Conservation (phyloP, 192 early-diverging fungal species). For the Coemansia sp. region DNA sequence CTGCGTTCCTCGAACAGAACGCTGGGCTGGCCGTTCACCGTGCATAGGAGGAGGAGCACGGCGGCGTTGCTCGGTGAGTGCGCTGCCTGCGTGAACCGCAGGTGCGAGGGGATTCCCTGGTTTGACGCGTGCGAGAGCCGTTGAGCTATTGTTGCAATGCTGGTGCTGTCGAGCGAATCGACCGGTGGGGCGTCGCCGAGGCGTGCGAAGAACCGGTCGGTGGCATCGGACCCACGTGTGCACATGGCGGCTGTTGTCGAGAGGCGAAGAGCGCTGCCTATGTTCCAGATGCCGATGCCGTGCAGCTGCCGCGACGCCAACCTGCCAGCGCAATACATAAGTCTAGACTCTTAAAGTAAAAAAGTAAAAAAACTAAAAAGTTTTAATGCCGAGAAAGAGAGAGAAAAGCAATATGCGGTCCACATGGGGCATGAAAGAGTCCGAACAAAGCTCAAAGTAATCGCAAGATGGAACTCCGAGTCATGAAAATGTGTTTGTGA, state of each 20-base stretch:
- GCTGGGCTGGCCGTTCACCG: slow-evolving; percentile 56
- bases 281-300: too few species aligned
- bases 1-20: slow-evolving; percentile 80
- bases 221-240: background rate
- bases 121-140: slow-evolving; percentile 17
- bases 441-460: background rate
- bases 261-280: too few species aligned
- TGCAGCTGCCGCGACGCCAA: too few species aligned
- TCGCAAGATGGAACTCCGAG: too few species aligned
- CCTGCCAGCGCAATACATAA: background rate
- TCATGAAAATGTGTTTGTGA: too few species aligned
- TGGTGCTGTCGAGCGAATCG: slow-evolving; percentile 12
- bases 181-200: slow-evolving; percentile 14
- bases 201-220: too few species aligned
- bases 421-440: background rate
- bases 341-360: slow-evolving; percentile 1
- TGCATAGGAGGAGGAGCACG: slow-evolving; percentile 61
- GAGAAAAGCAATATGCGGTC: background rate
- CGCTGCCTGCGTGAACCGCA: slow-evolving; percentile 21
- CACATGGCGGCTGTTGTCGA: too few species aligned
- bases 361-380: background rate
- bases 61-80: slow-evolving; percentile 18
- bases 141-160: slow-evolving; percentile 12
- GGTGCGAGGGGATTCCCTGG: slow-evolving; percentile 2
- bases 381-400: background rate